Conservation (phyloP, 306 rosid genomes). For the Hylodesmum podocarpum region DNA sequence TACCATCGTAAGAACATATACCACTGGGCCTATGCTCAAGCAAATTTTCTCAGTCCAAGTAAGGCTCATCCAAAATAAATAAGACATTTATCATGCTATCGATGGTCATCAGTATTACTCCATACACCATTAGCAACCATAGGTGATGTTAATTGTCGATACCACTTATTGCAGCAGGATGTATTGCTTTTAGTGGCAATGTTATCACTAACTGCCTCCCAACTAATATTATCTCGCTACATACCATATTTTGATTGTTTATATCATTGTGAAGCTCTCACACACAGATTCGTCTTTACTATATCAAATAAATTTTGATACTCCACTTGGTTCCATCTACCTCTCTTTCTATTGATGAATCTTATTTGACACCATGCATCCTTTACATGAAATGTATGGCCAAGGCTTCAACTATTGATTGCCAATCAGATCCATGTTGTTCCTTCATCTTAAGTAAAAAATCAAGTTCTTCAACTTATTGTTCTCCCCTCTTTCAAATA, state of each 20-base stretch:
- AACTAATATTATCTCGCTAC: constrained; percentile 70
- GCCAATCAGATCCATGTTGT: constrained; percentile 65
- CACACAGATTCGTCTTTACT: constrained; percentile 62
- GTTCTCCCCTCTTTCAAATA: constrained; percentile 49
- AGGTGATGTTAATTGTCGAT: constrained; percentile 56
- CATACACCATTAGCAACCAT: constrained; percentile 54
- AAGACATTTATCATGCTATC: constrained; percentile 58
- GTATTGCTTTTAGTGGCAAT: constrained; percentile 47
- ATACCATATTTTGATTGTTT: constrained; percentile 57
- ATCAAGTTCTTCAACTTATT: constrained; percentile 64
- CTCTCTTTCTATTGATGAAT: constrained; percentile 33
- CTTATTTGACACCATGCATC: constrained; percentile 69
- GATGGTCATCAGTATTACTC: constrained; percentile 75
- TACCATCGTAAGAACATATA: too few relatives aligned
- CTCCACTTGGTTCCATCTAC: constrained; percentile 71
- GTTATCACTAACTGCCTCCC: constrained; percentile 64
- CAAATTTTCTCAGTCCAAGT: constrained; percentile 69
- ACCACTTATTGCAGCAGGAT: constrained; percentile 64
- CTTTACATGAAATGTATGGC: constrained; percentile 64
- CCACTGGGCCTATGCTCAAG: constrained; percentile 67
- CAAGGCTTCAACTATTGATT: constrained; percentile 48
- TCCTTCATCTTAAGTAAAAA: constrained; percentile 31
- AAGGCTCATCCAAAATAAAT: constrained; percentile 59
- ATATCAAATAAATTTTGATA: constrained; percentile 68
- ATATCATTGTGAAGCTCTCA: constrained; percentile 47